A percentile compares a stretch with the other conserved stretches of the same genome.
Evolutionary conservation across 179 eudicot species (phyloP).

Genomic region (Drosera spatulata): DNA sequence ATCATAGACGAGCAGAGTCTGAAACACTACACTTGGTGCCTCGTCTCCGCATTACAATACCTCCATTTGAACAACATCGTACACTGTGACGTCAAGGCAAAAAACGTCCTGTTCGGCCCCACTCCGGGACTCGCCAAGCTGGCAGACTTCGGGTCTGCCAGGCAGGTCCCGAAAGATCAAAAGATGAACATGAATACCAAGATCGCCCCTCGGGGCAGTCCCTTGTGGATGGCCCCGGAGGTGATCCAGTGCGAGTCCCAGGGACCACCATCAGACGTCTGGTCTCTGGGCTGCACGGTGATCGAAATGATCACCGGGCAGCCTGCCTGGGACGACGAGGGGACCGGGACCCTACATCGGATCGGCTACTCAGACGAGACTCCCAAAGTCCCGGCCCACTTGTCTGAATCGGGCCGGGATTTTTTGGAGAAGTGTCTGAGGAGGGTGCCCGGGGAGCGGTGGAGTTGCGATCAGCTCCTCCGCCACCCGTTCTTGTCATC

Average conservation of each 20-base stretch:
- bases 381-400: conserved; percentile 32
- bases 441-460: conserved; percentile 28
- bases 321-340: conserved; percentile 64
- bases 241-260: conserved; percentile 65
- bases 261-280: conserved; percentile 54
- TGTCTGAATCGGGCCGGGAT: conserved; percentile 37
- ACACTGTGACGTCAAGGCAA: conserved; percentile 80
- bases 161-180: background rate
- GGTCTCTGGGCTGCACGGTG: conserved; percentile 79
- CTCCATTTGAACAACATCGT: conserved; percentile 46
- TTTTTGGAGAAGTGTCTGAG: conserved; percentile 54
- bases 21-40: conserved; percentile 42
- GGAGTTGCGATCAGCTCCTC: conserved; percentile 71
- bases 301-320: conserved; percentile 78
- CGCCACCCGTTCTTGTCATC: conserved; percentile 43
- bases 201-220: conserved; percentile 56
- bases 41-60: conserved; percentile 36
- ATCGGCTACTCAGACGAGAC: conserved; percentile 48
- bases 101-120: conserved; percentile 41
- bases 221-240: conserved; percentile 94
- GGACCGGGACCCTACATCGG: conserved; percentile 33
- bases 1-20: conserved; percentile 18
- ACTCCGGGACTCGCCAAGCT: conserved; percentile 34
- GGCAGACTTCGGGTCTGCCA: conserved; percentile 69
- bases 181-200: too few species aligned